phyloP scores from a whole-genome alignment of 495 filamentous ascomycete genomes.

The Elaphomyces granulatus region DNA sequence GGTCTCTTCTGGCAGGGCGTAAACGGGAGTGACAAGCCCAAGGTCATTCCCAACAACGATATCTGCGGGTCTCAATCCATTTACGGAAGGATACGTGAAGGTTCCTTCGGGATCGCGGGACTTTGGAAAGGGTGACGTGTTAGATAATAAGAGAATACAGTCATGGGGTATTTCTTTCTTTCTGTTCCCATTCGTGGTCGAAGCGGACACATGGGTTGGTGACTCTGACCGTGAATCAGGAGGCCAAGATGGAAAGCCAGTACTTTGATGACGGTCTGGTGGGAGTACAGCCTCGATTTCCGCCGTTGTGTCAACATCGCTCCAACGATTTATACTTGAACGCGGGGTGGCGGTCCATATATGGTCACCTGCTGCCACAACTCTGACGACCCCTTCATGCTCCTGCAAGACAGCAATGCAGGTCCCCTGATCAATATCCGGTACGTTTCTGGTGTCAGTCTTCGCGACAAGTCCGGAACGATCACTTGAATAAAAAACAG shows the following conservation, averaged over 20 bases:
- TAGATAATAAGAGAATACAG: constrained; percentile 65
- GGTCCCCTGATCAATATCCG: constrained; percentile 77
- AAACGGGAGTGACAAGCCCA: constrained; percentile 46
- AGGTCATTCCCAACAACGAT: constrained; percentile 43
- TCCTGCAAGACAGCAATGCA: constrained; percentile 83
- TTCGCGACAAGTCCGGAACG: constrained; percentile 84
- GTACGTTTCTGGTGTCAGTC: constrained; percentile 66
- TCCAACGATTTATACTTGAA: constrained; percentile 92
- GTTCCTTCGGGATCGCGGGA: constrained; percentile 35
- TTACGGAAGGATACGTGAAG: constrained; percentile 32
- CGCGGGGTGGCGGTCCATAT: constrained; percentile 92
- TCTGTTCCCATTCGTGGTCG: constrained; percentile 17
- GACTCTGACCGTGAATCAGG: constrained; percentile 22
- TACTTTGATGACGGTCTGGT: constrained; percentile 37
- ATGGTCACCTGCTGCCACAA: constrained; percentile 63
- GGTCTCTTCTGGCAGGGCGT: constrained; percentile 65
- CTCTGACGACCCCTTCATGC: constrained; percentile 73
- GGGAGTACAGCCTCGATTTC: constrained; percentile 41
- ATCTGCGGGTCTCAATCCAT: constrained; percentile 46
- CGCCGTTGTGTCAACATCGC: constrained; percentile 62
- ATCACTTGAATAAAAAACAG: constrained; percentile 88
- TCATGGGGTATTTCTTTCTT: constrained; percentile 60
- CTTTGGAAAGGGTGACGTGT: constrained; percentile 66
- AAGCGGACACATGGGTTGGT: constrained; percentile 16
- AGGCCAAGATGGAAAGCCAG: constrained; percentile 3